A percentile compares a stretch with the other conserved stretches of the same genome.
These are phyloP conservation scores for barley (Hordeum vulgare) DNA, from an alignment of 176 grass and related monocot genomes.

Conservation along the genomic window DNA sequence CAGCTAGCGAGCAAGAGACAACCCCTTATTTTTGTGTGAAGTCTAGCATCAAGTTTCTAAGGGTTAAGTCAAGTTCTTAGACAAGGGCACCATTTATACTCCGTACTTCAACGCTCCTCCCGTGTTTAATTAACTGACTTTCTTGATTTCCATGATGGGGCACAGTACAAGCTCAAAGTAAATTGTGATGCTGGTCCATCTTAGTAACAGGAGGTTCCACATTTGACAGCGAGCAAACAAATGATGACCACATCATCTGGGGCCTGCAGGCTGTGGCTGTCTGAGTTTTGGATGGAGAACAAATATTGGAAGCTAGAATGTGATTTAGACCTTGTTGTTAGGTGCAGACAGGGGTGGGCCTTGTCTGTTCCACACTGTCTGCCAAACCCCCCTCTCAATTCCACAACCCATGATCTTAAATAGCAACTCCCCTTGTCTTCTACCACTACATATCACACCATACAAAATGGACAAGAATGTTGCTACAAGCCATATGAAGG, in stretches of 20 bases:
- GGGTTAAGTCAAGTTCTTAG: neutral
- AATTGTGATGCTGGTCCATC: conserved; percentile 9
- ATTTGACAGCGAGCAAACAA: conserved; percentile 9
- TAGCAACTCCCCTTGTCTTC: neutral
- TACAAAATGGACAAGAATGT: neutral
- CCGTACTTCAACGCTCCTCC: neutral
- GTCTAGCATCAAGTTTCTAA: neutral
- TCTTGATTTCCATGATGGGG: neutral
- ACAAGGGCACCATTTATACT: neutral
- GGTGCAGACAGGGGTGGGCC: conserved; percentile 29
- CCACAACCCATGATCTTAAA: conserved; percentile 7
- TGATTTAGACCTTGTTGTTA: conserved; percentile 14
- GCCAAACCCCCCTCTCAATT: neutral
- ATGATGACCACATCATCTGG: neutral
- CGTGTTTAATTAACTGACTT: neutral
- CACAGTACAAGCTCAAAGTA: neutral
- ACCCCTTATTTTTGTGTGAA: neutral
- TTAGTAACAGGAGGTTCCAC: conserved; percentile 24
- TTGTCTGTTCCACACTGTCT: conserved; percentile 25
- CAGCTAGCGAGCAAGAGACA: neutral
- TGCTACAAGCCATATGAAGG: neutral
- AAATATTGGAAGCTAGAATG: neutral
- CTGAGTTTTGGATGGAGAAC: conserved; percentile 10
- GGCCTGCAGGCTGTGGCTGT: neutral
- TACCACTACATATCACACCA: neutral